Evolutionary conservation across 2,329 filamentous ascomycete species (phyloP), one percentile per base, ranked within the genome.

Genomic region (Plenodomus lindquistii): DNA sequence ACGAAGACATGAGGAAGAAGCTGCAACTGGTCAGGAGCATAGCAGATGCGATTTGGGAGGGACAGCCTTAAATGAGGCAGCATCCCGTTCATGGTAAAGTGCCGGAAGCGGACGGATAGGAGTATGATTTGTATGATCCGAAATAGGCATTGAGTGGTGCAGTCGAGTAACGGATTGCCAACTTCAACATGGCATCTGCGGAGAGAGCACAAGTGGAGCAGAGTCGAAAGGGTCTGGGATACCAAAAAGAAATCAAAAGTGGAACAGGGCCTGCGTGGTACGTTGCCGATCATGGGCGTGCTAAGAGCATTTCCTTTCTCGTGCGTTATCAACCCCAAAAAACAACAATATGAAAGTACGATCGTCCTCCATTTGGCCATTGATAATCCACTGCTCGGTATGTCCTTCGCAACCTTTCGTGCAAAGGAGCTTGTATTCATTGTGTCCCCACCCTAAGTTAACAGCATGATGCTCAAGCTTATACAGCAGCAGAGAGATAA

Each of bases 1-100:
- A 83, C 54, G 82, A 88, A 38, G 87, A 88, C 53, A 86, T 91
- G 85, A 83, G 83, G 73, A 83, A 81, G 70, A 92, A 91, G 77
- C 73, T 92, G 62, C 77, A 81, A 57, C 73, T 92, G 43, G 86
- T 91, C 16, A 81, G 87, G 55, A 77, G 84, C 59, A 84, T 92
- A 62, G 87, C 88, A 2, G 82, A 91, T 65, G 83, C 86, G 62
- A 81, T 91, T 48, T 92, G 88, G 88, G 78, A 79, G 3, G 77
- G 77, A 17, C 73, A 83, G 73, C 66, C 75, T 55, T 82, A 60
- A 29, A 37, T 39, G 27, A 8, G 21, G 10, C 13, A 18, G 8
- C 6, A 31, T 38, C 27, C 10, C 27, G n/a, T n/a, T n/a, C n/a
- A n/a, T 21, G 11, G 31, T 29, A 20, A 29, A 29, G 20, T 16